Percentiles rank a stretch among this genome's conserved stretches.
Evolutionary conservation across 2,329 filamentous ascomycete genomes (phyloP).

Genomic region (Nannizziopsis barbatae): DNA sequence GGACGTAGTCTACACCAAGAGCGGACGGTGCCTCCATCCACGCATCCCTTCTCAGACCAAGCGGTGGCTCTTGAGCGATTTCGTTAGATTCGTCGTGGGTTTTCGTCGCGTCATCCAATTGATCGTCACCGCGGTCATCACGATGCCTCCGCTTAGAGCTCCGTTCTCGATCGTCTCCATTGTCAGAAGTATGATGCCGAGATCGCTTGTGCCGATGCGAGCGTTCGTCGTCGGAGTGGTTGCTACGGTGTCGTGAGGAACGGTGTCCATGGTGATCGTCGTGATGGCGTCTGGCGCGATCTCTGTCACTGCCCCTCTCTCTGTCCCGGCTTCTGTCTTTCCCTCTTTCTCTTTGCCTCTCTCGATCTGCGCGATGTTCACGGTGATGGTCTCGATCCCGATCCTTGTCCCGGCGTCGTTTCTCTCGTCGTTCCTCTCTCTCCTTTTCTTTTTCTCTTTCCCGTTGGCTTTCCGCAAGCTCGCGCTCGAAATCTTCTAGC

Average conservation of each 20-base stretch:
- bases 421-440: slow-evolving; percentile 23
- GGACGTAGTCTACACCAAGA: slow-evolving; percentile 66
- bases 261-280: slow-evolving; percentile 38
- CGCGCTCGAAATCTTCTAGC: slow-evolving; percentile 65
- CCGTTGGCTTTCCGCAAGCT: slow-evolving; percentile 47
- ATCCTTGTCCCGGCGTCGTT: slow-evolving; percentile 30
- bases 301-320: slow-evolving; percentile 32
- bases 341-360: slow-evolving; percentile 26
- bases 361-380: slow-evolving; percentile 27
- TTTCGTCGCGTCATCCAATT: slow-evolving; percentile 23
- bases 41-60: slow-evolving; percentile 56
- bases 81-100: neutral
- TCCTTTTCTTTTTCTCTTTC: slow-evolving; percentile 27
- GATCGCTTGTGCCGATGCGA: slow-evolving; percentile 55
- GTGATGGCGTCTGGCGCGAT: slow-evolving; percentile 20
- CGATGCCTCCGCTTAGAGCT: slow-evolving; percentile 40
- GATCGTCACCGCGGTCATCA: slow-evolving; percentile 31
- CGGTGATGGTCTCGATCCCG: slow-evolving; percentile 23
- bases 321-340: slow-evolving; percentile 25
- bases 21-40: slow-evolving; percentile 91
- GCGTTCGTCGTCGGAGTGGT: slow-evolving; percentile 39
- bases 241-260: slow-evolving; percentile 29
- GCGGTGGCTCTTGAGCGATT: slow-evolving; percentile 37
- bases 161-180: slow-evolving; percentile 39
- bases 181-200: slow-evolving; percentile 42